phyloP scores from a whole-genome alignment of 2,329 filamentous ascomycete genomes.

The Xylaria sp. region DNA sequence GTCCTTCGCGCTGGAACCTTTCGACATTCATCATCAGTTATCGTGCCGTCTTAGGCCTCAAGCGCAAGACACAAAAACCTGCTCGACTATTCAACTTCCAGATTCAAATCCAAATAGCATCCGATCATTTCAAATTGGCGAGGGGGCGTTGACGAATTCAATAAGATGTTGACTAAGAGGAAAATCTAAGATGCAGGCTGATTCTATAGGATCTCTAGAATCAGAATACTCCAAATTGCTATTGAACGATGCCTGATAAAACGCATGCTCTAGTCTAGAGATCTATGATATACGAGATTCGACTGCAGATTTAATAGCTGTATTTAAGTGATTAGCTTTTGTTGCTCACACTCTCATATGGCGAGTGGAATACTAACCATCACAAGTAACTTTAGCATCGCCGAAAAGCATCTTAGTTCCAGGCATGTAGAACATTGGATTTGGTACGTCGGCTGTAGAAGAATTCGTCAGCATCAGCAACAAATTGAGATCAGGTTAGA shows the following conservation, averaged over 20 bases:
- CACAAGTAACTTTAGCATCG: conserved; percentile 85
- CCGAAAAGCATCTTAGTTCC: conserved; percentile 92
- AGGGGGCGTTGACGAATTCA: conserved; percentile 4
- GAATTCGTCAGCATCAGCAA: conserved; percentile 18
- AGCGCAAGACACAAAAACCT: background rate
- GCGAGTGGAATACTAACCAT: conserved; percentile 65
- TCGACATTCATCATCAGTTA: background rate
- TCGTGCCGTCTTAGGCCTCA: conserved; percentile 2
- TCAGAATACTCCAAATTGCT: conserved; percentile 25
- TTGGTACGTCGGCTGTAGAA: conserved; percentile 80
- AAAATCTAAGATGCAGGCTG: conserved; percentile 33
- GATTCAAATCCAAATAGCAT: background rate
- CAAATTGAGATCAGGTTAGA: background rate
- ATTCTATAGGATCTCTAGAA: conserved; percentile 30
- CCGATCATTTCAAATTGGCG: background rate
- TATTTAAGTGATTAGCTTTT: conserved; percentile 19
- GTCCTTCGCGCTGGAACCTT: background rate
- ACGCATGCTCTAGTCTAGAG: conserved; percentile 37
- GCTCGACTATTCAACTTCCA: background rate
- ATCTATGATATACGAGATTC: conserved; percentile 49
- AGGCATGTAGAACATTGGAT: conserved; percentile 94
- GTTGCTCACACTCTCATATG: conserved; percentile 16
- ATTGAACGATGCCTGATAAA: conserved; percentile 25
- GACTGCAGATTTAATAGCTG: conserved; percentile 57
- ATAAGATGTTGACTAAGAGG: conserved; percentile 2